Base-by-base conservation (phyloP, 768 basidiomycete species). In the Amylocystis lapponica region DNA sequence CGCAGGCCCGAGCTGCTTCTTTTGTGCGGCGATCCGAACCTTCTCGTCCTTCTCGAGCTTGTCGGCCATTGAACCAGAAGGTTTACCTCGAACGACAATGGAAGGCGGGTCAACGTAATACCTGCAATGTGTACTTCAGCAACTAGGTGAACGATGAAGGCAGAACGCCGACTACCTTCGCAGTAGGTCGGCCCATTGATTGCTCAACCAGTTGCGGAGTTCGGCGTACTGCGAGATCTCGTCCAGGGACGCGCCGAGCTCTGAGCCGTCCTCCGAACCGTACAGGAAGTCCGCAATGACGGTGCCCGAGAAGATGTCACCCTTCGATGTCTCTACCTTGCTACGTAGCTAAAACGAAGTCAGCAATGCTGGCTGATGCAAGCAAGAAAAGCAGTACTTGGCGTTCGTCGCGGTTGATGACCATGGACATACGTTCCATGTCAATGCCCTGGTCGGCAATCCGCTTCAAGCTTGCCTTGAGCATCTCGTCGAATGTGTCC, bases 251-350 rank as follows among this genome's bases (percentile, higher is more conserved):
- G 66, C 65, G 14, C 70, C 66, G 16, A 99, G 69, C 47, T 93
- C 83, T 14, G 83, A 83, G 5, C 91, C 95, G 60, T 94, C 81
- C 50, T 75, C 70, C 17, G 79, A 71, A 16, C 92, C 93, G 58
- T 95, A 97, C 26, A 97, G 61, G 62, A 90, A 86, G 66, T 98
- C 88, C 27, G 69, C 71, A 52, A 95, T 88, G 42, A 93, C 72
- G 2, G 76, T 76, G 29, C 74, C 70, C 1, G 82, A 81, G 56
- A 94, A 88, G 1, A 81, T 76, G 49, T 91, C 87, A 13, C 86
- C 86, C 56, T 90, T 86, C 5, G 80, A 71, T 20, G 85, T 84
- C 64, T 95, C 92, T 14, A 94, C 64, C 61, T 75, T 82, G 63
- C 88, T 90, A 45, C 85, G 84, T 19, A 94, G 68, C 87, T 92